Percentiles rank a stretch among this genome's conserved stretches.
Evolutionary conservation across 345 rosid genomes (phyloP).

Genomic region (Salix suchowensis): DNA sequence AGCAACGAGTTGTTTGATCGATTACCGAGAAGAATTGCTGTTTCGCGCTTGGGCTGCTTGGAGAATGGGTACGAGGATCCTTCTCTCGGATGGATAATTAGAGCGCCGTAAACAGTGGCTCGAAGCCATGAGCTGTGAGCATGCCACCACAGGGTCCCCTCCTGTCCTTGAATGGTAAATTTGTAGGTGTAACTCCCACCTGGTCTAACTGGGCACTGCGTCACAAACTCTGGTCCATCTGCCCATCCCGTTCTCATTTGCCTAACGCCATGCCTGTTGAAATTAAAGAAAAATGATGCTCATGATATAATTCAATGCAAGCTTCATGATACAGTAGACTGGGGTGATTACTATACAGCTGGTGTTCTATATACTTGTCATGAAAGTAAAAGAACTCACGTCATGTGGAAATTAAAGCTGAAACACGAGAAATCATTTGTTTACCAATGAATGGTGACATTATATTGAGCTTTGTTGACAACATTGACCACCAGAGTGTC

Average conservation of each 20-base stretch:
- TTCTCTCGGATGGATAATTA: slow-evolving; percentile 55
- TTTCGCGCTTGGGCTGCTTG: slow-evolving; percentile 64
- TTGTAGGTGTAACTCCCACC: slow-evolving; percentile 75
- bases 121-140: slow-evolving; percentile 98
- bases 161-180: slow-evolving; percentile 83
- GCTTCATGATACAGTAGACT: not conserved
- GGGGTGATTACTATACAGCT: not conserved
- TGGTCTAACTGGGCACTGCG: slow-evolving; percentile 92
- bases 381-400: not conserved
- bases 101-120: slow-evolving; percentile 88
- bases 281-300: too few relatives aligned
- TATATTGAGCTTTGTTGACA: slow-evolving; percentile 59
- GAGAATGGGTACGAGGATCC: slow-evolving; percentile 71
- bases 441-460: slow-evolving; percentile 90
- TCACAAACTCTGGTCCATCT: slow-evolving; percentile 92
- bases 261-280: slow-evolving; percentile 70
- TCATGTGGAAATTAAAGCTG: not conserved
- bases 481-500: slow-evolving; percentile 70
- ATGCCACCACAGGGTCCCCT: slow-evolving; percentile 98
- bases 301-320: not conserved
- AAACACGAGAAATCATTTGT: not conserved
- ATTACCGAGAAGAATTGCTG: slow-evolving; percentile 68
- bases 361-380: not conserved
- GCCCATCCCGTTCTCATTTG: slow-evolving; percentile 92
- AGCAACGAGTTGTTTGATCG: not conserved